These are phyloP conservation scores for Beta macrorhiza DNA, from an alignment of 179 eudicot species.

Conservation along the genomic window DNA sequence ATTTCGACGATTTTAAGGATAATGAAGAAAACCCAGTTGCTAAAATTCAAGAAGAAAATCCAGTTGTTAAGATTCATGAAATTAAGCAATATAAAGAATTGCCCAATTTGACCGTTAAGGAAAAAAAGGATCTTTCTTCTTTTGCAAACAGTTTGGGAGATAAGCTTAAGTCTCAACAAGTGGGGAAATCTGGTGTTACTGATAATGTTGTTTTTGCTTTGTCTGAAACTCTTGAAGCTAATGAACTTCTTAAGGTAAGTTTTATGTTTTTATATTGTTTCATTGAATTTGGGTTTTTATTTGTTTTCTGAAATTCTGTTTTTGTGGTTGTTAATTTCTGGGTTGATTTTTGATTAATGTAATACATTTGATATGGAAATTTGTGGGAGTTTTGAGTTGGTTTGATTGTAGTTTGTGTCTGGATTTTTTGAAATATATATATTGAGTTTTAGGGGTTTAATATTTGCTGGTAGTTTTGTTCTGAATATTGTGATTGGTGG, in stretches of 20 bases:
- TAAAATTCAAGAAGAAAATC: constrained; percentile 12
- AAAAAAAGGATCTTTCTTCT: constrained; percentile 79
- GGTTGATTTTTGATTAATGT: neutral
- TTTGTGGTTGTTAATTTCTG: neutral
- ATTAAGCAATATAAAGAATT: constrained; percentile 23
- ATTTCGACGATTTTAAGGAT: neutral
- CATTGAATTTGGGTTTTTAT: too few species aligned
- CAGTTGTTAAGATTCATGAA: constrained; percentile 13
- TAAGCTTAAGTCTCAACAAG: constrained; percentile 80
- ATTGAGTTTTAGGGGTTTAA: constrained; percentile 7
- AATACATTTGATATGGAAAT: neutral
- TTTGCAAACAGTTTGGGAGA: constrained; percentile 77
- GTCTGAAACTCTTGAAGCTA: constrained; percentile 69
- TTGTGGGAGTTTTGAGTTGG: neutral
- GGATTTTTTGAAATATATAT: neutral
- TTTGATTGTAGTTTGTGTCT: neutral
- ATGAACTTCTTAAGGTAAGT: constrained; percentile 82
- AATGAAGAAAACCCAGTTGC: constrained; percentile 3
- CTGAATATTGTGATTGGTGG: neutral
- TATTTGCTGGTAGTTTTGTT: neutral
- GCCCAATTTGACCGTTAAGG: constrained; percentile 64
- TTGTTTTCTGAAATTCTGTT: neutral
- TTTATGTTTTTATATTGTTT: too few species aligned
- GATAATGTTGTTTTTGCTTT: constrained; percentile 58
- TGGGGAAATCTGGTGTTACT: constrained; percentile 84